Base-by-base conservation (phyloP, 805 yeast species). In the Cyberlindnera misumaiensis region DNA sequence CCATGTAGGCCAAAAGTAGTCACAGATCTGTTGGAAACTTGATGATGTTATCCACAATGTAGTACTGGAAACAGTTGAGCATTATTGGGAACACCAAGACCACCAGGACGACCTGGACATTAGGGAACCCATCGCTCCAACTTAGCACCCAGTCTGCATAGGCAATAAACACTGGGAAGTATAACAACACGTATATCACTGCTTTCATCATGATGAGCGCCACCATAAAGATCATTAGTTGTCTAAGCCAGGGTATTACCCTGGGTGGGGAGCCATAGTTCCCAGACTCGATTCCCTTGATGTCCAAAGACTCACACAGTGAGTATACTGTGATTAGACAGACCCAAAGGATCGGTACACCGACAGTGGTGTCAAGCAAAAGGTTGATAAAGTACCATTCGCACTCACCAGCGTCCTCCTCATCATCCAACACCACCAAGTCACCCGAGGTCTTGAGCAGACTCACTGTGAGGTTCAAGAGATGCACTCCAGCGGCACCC, bases 311-410 rank as follows among this genome's bases (percentile, higher is more conserved):
- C 14, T 42, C 46, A 25, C 59, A 73, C 2, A 67, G 38, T 12
- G 58, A 61, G 55, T 80, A 81, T 2, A 79, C 65, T 3, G 67
- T 44, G 42, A 72, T 72, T 22, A 89, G 67, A 17, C 66, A 60
- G 6, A 59, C 59, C 77, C 85, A 83, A 18, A 83, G 63, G 3
- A 90, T 73, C 6, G 94, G 94, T 3, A 90, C 90, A 1, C 98
- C 98, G 6, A 89, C 71, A 0, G 98, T 90, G 30, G 97, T 89
- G 59, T 90, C 98, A 55, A 90, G 74, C 22, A 90, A 69, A 28
- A 90, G 73, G 52, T 85, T 90, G 39, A 93, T 65, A 55, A 90
- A 90, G 64, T 93, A 90, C 93, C 96, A 93, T 49, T 86, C 90
- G 60, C 97, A 93, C 7, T 96, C 95, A 44, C 80, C 80, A 35